Conservation (phyloP, 352 stramenopile species). For the Elongisporangium senticosum region DNA sequence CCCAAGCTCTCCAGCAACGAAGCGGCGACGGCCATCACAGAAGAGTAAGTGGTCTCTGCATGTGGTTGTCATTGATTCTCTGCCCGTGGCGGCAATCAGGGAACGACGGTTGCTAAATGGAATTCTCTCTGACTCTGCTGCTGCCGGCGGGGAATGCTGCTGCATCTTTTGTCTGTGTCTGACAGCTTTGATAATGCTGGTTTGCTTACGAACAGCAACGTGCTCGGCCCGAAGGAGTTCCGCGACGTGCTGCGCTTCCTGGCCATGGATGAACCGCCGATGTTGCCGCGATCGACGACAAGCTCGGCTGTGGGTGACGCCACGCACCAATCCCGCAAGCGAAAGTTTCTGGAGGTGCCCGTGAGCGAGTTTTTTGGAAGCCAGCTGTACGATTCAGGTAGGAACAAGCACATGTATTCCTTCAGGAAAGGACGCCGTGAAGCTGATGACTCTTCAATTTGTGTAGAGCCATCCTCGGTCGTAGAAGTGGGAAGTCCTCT, state of each 20-base stretch:
- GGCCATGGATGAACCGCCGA: constrained; percentile 75
- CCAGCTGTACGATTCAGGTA: constrained; percentile 30
- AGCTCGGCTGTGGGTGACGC: constrained; percentile 27
- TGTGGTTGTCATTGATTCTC: constrained; percentile 3
- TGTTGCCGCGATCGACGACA: constrained; percentile 56
- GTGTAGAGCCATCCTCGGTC: constrained; percentile 33
- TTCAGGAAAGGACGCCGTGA: not conserved
- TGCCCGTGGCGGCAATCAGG: not conserved
- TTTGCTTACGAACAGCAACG: constrained; percentile 63
- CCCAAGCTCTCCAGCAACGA: constrained; percentile 71
- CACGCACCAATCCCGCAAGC: constrained; percentile 44
- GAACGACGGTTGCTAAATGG: constrained; percentile 17
- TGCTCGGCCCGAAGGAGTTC: constrained; percentile 82
- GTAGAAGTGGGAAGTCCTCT: constrained; percentile 41
- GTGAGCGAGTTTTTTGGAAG: constrained; percentile 10
- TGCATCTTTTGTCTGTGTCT: constrained; percentile 25
- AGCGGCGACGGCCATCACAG: constrained; percentile 42
- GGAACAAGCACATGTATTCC: not conserved
- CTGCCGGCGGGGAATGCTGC: constrained; percentile 3
- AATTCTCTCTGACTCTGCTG: constrained; percentile 7
- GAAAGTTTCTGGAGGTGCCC: constrained; percentile 80
- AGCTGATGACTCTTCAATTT: not conserved
- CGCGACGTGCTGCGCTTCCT: constrained; percentile 79
- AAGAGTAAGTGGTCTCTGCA: constrained; percentile 65
- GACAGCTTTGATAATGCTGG: constrained; percentile 46